phyloP scores from a whole-genome alignment of 805 yeast species.

The Saturnispora zaruensis region DNA sequence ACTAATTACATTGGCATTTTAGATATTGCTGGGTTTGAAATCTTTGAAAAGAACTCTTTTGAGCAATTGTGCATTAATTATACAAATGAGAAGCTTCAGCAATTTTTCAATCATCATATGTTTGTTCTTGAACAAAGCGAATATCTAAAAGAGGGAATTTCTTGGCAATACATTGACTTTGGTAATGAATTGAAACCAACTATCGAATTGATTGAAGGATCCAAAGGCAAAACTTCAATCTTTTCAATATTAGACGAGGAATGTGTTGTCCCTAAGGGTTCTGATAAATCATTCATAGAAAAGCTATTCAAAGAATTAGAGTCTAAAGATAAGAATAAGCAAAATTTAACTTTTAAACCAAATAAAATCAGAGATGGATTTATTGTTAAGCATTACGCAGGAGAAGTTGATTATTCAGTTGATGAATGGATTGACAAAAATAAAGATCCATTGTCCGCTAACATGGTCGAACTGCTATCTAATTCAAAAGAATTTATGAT shows the following conservation, averaged over 20 bases:
- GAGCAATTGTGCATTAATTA: constrained; percentile 55
- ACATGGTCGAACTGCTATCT: constrained; percentile 52
- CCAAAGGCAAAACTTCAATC: constrained; percentile 55
- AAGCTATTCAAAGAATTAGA: constrained; percentile 66
- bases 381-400: constrained; percentile 87
- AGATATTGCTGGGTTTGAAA: constrained; percentile 58
- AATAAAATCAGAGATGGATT: constrained; percentile 73
- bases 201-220: constrained; percentile 78
- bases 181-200: constrained; percentile 94
- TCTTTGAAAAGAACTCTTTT: constrained; percentile 47
- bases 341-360: constrained; percentile 48
- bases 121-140: constrained; percentile 55
- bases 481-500: constrained; percentile 45
- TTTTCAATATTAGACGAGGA: constrained; percentile 88
- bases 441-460: constrained; percentile 84
- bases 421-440: constrained; percentile 93
- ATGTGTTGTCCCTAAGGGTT: constrained; percentile 86
- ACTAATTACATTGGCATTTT: constrained; percentile 45
- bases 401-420: constrained; percentile 86
- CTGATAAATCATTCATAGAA: constrained; percentile 74
- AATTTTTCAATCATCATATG: constrained; percentile 54
- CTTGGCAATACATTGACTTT: constrained; percentile 77
- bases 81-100: constrained; percentile 53
- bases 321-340: constrained; percentile 24
- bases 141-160: constrained; percentile 48